Conservation (phyloP, 129 eudicot genomes). For the Flaveria brownii region DNA sequence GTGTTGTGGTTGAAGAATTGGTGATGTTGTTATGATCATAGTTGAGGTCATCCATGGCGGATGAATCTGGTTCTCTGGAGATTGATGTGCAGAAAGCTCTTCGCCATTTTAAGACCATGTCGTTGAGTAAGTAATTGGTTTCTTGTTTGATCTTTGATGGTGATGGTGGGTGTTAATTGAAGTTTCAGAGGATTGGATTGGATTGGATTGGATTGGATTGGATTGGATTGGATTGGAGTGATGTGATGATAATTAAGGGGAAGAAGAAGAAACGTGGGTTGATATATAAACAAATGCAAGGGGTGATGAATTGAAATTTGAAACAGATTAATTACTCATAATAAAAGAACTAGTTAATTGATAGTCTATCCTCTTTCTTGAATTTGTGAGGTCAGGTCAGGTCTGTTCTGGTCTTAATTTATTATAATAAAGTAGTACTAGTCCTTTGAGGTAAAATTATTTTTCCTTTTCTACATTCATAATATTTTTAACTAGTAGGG, state of each 20-base stretch:
- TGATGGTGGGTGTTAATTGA: too few relatives aligned
- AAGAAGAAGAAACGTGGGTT: too few relatives aligned
- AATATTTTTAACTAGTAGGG: too few relatives aligned
- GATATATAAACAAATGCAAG: slow-evolving; percentile 6
- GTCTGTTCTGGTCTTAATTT: slow-evolving; percentile 11
- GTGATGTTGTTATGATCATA: slow-evolving; percentile 9
- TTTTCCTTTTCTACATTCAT: too few relatives aligned
- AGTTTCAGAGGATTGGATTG: slow-evolving; percentile 6
- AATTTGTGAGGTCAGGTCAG: not conserved
- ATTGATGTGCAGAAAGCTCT: slow-evolving; percentile 90
- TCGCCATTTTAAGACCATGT: slow-evolving; percentile 89
- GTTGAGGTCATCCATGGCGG: slow-evolving; percentile 12
- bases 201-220: too few relatives aligned
- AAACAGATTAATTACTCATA: slow-evolving; percentile 10
- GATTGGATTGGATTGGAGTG: not conserved
- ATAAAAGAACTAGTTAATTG: not conserved
- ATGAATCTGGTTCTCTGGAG: slow-evolving; percentile 55
- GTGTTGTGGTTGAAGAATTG: slow-evolving; percentile 30
- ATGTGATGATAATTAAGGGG: too few relatives aligned
- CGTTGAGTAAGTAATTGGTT: not conserved
- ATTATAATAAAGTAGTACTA: slow-evolving; percentile 25
- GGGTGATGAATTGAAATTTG: not conserved
- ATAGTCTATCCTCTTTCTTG: slow-evolving; percentile 1
- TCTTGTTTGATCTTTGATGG: too few relatives aligned
- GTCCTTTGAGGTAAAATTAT: too few relatives aligned